Base-by-base conservation (phyloP, 441 rosid genomes). In the Daphne laureola region DNA sequence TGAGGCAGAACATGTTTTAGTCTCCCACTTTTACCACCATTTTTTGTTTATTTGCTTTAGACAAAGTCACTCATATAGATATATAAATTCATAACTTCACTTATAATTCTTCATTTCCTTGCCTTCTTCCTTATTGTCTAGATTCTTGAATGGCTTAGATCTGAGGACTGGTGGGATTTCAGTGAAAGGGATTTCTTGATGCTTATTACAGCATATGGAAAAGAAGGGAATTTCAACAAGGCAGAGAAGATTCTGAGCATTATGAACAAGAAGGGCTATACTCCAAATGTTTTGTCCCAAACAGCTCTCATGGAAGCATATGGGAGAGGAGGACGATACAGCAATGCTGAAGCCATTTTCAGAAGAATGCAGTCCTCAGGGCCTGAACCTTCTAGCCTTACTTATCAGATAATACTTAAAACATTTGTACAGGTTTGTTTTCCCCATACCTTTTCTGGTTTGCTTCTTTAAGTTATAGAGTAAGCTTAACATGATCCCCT, bases 291-390 rank as follows among this genome's bases (percentile, higher is more conserved):
- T 58, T 70, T 89, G 41, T 81, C 97, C 27, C 77, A 83, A 44
- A 92, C 97, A 26, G 97, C 96, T 59, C 88, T 92, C 43, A 81
- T 92, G 88, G 98, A 92, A 66, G 94, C 97, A 14, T 84, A 92
- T 66, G 97, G 98, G 58, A 86, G 72, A 76, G 96, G 94, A 69
- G 92, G 80, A 51, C 78, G 76, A 55, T 86, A 78, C 61, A 92
- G 75, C 51, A 92, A 83, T 60, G 97, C 98, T 43, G 96, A 89
- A 72, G 97, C 96, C 47, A 84, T 92, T 27, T 92, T 92, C 69
- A 64, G 87, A 54, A 84, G 98, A 68, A 89, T 89, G 98, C 94
- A 76, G 79, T 67, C 88, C 59, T 74, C 83, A 51, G 96, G 97
- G 16, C 98, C 98, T 48, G 82, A 80, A 68, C 98, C 98, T 58